Base-by-base conservation (phyloP, 768 basidiomycete species). In the Pleurotus platypus region DNA sequence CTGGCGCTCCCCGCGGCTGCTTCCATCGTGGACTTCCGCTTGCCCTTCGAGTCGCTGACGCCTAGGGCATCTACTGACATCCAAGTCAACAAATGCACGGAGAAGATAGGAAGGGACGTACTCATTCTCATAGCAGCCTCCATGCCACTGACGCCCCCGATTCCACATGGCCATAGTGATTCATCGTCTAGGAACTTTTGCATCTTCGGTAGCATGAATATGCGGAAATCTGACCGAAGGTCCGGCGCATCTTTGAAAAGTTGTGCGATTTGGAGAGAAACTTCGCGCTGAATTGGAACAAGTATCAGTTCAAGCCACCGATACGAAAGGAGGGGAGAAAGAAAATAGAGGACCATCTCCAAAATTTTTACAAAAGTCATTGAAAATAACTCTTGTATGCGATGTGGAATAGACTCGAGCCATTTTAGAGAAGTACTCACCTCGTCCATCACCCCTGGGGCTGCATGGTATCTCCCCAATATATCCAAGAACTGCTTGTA, bases 401-500 rank as follows among this genome's bases (percentile, higher is more conserved):
- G 27, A 27, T 27, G 27, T 27, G 27, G 27, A 27, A 27, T 27
- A 27, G 27, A 27, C 27, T 27, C 27, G 27, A 27, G 27, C 27
- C 27, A 27, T 4, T 1, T 27, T 3, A 7, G 2, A 27, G 4
- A 18, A 35, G 50, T 16, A 64, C 72, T 63, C 61, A 79, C 85
- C 75, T 87, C 84, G 61, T 86, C 82, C 59, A 82, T 81, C 47
- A 83, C 68, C 58, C 86, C 81, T 11, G 88, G 74, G 62, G 78
- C 74, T 55, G 55, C 13, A 46, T 87, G 82, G 66, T 86, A 84
- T 43, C 80, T 74, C 6, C 85, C 82, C 2, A 94, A 72, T 54
- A 92, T 87, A 63, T 89, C 88, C 22, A 92, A 70, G 65, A 93
- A 93, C 62, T 85, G 82, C 55, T 83, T 81, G 62, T 92, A 93